Evolutionary conservation across 768 basidiomycete genomes (phyloP).

Genomic region (Pulveroboletus sp.): DNA sequence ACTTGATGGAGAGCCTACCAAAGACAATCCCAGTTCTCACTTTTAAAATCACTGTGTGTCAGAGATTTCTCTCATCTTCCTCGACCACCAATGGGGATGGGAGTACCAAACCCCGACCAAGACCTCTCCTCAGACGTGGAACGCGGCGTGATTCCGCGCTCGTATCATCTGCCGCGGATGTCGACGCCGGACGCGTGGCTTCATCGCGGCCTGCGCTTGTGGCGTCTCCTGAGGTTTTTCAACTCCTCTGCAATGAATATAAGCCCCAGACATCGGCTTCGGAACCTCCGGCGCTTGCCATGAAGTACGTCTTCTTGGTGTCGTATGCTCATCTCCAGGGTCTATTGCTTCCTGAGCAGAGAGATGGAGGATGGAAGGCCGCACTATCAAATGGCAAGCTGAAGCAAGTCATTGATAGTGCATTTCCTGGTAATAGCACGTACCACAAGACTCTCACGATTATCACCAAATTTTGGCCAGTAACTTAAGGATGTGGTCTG

Average conservation of each 20-base stretch:
- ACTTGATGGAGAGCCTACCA: constrained; percentile 37
- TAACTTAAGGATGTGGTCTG: not conserved
- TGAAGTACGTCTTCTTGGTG: constrained; percentile 40
- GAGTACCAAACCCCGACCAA: constrained; percentile 27
- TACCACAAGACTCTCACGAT: constrained; percentile 27
- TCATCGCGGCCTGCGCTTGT: constrained; percentile 25
- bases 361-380: constrained; percentile 35
- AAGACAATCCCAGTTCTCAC: constrained; percentile 34
- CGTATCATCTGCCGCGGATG: constrained; percentile 5
- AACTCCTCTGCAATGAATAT: constrained; percentile 16
- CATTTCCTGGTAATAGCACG: constrained; percentile 25
- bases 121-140: constrained; percentile 31
- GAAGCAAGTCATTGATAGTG: constrained; percentile 22
- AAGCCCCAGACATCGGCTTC: constrained; percentile 5
- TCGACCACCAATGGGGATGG: constrained; percentile 8
- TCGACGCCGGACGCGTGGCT: constrained; percentile 16
- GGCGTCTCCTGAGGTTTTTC: constrained; percentile 28
- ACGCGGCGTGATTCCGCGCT: constrained; percentile 8
- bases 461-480: constrained; percentile 17
- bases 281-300: constrained; percentile 9
- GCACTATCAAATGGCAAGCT: constrained; percentile 25
- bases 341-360: constrained; percentile 21
- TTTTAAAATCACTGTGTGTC: constrained; percentile 46
- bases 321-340: constrained; percentile 39
- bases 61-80: constrained; percentile 34